phyloP scores from a whole-genome alignment of 2,329 filamentous ascomycete species.

The Colletotrichum magnum region DNA sequence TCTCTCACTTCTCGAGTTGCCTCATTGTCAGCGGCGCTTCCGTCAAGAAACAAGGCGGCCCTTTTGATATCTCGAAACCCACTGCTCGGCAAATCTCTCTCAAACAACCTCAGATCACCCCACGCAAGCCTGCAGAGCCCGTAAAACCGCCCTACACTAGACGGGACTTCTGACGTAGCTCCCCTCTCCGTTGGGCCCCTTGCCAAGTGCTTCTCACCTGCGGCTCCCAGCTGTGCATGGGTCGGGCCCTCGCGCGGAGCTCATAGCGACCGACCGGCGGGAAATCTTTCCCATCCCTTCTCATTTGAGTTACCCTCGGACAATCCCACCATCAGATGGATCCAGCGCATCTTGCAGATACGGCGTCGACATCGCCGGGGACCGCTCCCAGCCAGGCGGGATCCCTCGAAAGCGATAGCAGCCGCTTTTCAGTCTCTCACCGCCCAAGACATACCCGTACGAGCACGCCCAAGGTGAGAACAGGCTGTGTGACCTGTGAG shows the following conservation, averaged over 20 bases:
- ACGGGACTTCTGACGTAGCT: background rate
- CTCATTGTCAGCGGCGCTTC: background rate
- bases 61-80: background rate
- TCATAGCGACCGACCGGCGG: slow-evolving; percentile 26
- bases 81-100: background rate
- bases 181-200: background rate
- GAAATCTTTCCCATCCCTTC: slow-evolving; percentile 18
- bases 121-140: background rate
- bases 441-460: slow-evolving; percentile 39
- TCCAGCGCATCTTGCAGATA: slow-evolving; percentile 30
- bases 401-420: slow-evolving; percentile 23
- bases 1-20: background rate
- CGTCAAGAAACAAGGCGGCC: background rate
- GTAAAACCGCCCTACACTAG: slow-evolving; percentile 1
- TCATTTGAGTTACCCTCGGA: slow-evolving; percentile 30
- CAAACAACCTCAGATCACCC: background rate
- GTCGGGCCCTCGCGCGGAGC: slow-evolving; percentile 8
- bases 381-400: slow-evolving; percentile 13
- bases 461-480: slow-evolving; percentile 41
- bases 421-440: slow-evolving; percentile 7
- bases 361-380: slow-evolving; percentile 15
- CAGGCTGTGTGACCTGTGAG: slow-evolving; percentile 42
- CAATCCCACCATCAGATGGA: slow-evolving; percentile 29
- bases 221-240: slow-evolving; percentile 27
- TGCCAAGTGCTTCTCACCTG: slow-evolving; percentile 19